phyloP scores from a whole-genome alignment of 1,139 yeast species.

The Yamadazyma siamensis region DNA sequence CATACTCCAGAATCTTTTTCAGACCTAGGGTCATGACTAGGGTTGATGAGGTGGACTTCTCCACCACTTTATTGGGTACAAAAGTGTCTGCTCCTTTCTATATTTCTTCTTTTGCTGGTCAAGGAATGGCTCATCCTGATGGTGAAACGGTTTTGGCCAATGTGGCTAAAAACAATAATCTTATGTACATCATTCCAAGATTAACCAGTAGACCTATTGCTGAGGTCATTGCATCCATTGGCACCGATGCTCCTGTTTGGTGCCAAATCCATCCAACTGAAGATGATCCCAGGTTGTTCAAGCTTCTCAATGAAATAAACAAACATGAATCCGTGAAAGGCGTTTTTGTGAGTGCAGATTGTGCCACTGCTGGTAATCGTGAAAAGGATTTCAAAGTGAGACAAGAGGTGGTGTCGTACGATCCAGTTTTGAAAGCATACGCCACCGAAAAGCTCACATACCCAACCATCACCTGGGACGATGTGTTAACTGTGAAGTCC shows the following conservation, averaged over 20 bases:
- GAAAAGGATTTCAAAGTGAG: conserved; percentile 23
- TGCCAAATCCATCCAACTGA: conserved; percentile 46
- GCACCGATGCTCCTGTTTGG: conserved; percentile 20
- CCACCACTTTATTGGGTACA: conserved; percentile 43
- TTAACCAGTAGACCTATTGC: conserved; percentile 50
- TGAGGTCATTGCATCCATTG: conserved; percentile 23
- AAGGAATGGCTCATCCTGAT: conserved; percentile 49
- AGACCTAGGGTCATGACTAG: conserved; percentile 71
- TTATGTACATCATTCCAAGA: conserved; percentile 56
- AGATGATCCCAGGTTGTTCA: conserved; percentile 16
- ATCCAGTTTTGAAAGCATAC: conserved; percentile 7
- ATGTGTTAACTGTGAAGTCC: conserved; percentile 13
- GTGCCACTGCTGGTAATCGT: conserved; percentile 22
- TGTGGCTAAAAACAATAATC: conserved; percentile 42
- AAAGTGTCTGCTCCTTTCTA: conserved; percentile 51
- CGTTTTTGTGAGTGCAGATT: conserved; percentile 24
- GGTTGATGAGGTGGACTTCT: conserved; percentile 45
- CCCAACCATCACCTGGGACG: conserved; percentile 15
- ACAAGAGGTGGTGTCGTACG: conserved; percentile 8
- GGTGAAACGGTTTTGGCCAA: conserved; percentile 50
- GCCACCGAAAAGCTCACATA: conserved; percentile 8
- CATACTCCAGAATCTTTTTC: conserved; percentile 78
- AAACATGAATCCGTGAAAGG: conserved; percentile 21
- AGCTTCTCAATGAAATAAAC: conserved; percentile 15
- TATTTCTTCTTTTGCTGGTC: conserved; percentile 59